These are phyloP conservation scores for Paecilomyces sp. DNA, from an alignment of 2,329 filamentous ascomycete genomes.

Conservation along the genomic window DNA sequence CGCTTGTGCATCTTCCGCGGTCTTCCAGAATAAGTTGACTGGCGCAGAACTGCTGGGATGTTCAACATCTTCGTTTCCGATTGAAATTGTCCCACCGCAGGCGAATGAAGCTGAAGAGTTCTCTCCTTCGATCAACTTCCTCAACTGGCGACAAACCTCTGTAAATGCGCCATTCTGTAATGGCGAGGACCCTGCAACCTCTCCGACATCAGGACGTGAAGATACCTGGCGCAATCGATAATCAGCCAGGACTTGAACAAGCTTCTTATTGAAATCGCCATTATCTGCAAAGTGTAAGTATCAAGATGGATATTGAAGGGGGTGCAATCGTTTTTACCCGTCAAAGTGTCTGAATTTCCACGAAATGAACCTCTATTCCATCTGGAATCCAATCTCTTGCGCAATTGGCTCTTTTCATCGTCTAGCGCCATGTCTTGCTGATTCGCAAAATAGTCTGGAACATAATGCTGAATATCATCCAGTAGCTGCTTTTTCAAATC, in stretches of 20 bases:
- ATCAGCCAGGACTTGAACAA: not conserved
- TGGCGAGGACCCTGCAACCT: not conserved
- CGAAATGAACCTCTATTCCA: not conserved
- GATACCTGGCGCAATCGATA: not conserved
- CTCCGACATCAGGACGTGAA: not conserved
- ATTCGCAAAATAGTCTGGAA: not conserved
- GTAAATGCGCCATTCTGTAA: not conserved
- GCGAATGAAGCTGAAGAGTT: constrained; percentile 5
- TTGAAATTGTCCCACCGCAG: constrained; percentile 9
- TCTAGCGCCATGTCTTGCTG: not conserved
- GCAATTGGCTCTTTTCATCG: not conserved
- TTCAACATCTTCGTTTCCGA: not conserved
- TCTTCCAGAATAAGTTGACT: constrained; percentile 9
- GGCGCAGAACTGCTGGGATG: constrained; percentile 3
- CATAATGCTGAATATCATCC: not conserved
- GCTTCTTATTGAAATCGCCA: not conserved
- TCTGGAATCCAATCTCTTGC: not conserved
- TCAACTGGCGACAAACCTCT: constrained; percentile 2
- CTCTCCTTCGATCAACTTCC: constrained; percentile 4
- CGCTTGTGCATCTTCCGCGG: not conserved
- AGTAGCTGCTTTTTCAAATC: not conserved
- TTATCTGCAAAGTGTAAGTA: not conserved
- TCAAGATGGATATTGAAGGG: not conserved
- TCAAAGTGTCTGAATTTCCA: too few species aligned
- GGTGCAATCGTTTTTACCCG: not conserved